Evolutionary conservation across 257 asterid genomes (phyloP).

Genomic region (Solanum gracilifrons): DNA sequence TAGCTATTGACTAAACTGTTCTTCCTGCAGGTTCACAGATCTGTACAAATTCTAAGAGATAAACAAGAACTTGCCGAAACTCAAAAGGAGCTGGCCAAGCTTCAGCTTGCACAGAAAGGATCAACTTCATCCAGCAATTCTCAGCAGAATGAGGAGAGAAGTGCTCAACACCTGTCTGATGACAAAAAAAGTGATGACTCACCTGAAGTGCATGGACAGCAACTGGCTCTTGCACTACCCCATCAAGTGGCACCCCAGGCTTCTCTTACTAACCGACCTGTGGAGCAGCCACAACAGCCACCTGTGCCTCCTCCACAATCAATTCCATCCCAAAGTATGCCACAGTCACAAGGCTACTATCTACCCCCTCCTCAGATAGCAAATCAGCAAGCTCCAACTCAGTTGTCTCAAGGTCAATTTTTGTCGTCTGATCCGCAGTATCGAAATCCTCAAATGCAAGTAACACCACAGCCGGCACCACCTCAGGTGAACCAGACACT

Average conservation of each 20-base stretch:
- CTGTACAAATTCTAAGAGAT: slow-evolving; percentile 85
- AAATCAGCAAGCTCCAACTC: slow-evolving; percentile 25
- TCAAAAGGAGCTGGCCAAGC: slow-evolving; percentile 88
- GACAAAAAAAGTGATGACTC: slow-evolving; percentile 37
- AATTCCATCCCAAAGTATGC: slow-evolving; percentile 45
- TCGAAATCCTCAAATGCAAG: slow-evolving; percentile 46
- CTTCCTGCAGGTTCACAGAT: slow-evolving; percentile 68
- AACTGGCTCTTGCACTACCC: slow-evolving; percentile 82
- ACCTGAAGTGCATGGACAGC: slow-evolving; percentile 48
- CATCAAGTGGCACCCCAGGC: slow-evolving; percentile 60
- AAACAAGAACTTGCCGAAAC: slow-evolving; percentile 94
- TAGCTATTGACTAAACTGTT: background rate
- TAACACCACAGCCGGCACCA: slow-evolving; percentile 43
- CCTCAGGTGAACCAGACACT: slow-evolving; percentile 50
- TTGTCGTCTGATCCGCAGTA: slow-evolving; percentile 33
- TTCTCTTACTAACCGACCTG: slow-evolving; percentile 27
- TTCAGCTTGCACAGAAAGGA: slow-evolving; percentile 73
- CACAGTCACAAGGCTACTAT: slow-evolving; percentile 45
- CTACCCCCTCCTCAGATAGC: slow-evolving; percentile 42
- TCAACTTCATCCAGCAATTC: slow-evolving; percentile 34
- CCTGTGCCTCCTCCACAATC: slow-evolving; percentile 46
- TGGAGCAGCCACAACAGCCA: slow-evolving; percentile 52
- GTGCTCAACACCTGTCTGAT: slow-evolving; percentile 36
- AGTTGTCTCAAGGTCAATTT: slow-evolving; percentile 50
- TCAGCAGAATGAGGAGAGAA: slow-evolving; percentile 55